Conservation (phyloP, 345 rosid genomes). For the Bruguiera gymnorhiza region DNA sequence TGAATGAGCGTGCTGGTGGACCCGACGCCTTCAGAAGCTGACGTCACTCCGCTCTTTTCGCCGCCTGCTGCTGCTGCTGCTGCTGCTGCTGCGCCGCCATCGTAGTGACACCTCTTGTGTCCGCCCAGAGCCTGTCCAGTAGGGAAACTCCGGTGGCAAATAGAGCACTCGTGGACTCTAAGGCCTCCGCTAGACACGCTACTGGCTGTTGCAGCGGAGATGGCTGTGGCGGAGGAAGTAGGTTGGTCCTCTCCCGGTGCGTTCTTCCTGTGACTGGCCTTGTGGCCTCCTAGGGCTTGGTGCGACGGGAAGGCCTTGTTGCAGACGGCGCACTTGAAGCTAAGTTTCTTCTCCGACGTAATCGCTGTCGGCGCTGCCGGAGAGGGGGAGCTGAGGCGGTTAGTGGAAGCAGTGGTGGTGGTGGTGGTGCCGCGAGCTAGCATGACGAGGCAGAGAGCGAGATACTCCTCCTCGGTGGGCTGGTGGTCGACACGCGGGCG, state of each 20-base stretch:
- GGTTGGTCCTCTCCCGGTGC: constrained; percentile 14
- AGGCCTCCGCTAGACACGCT: constrained; percentile 5
- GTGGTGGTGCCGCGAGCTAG: constrained; percentile 30
- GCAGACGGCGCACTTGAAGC: constrained; percentile 23
- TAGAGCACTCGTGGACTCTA: constrained; percentile 24
- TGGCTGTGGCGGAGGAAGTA: constrained; percentile 1
- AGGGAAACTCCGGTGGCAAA: constrained; percentile 25
- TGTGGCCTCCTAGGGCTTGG: constrained; percentile 33
- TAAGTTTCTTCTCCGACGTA: not conserved
- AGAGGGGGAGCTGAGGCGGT: constrained; percentile 9
- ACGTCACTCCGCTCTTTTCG: constrained; percentile 17
- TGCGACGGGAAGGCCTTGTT: constrained; percentile 22
- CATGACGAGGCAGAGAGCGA: constrained; percentile 46
- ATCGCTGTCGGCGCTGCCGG: not conserved
- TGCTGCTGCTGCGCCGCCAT: constrained; percentile 12
- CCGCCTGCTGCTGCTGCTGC: not conserved
- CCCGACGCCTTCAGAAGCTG: constrained; percentile 22
- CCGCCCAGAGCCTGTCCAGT: constrained; percentile 55
- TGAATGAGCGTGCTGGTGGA: constrained; percentile 15
- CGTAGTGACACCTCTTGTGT: constrained; percentile 39
- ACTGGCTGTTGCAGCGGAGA: not conserved
- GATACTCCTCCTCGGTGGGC: constrained; percentile 40
- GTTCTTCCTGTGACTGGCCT: constrained; percentile 29
- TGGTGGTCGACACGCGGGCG: constrained; percentile 30
- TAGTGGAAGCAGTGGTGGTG: not conserved